Base-by-base conservation (phyloP, 495 filamentous ascomycete genomes). In the Neurospora africana region DNA sequence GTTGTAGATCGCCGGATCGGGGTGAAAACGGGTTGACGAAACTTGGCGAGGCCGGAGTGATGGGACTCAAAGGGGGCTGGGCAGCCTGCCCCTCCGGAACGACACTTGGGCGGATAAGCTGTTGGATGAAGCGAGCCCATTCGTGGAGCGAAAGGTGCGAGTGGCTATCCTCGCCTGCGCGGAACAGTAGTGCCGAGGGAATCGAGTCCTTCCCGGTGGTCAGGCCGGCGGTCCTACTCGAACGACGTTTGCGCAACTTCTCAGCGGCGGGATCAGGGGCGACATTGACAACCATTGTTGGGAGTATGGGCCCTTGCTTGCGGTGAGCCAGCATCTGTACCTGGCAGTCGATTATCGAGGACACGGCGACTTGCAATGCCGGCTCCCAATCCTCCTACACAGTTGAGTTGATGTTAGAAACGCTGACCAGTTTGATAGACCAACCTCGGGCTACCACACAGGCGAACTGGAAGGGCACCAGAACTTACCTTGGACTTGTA, bases 211-310 rank as follows among this genome's bases (percentile, higher is more conserved):
- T 85, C 41, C 76, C 76, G 6, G 82, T 74, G 23, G 80, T 82
- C 21, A 88, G 75, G 11, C 83, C 83, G n/a, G 82, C 82, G 8
- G 86, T 85, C 68, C 86, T 81, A 72, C 86, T 88, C 72, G 86
- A 88, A 71, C 86, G 82, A 33, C 86, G 83, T 75, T 87, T 88
- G 41, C 86, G 83, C 71, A 84, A 75, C 72, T 87, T 87, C 68
- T 88, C 86, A 33, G 82, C 78, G 8, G 76, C 71, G 2, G 85
- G 82, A 76, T 87, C 85, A 13, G 84, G 84, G 21, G 85, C 81
- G 69, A 88, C 78, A 73, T 84, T 83, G 68, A 88, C 73, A 39
- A 86, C 77, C 11, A 88, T 78, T 6, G 86, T 87, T 27, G 83
- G 84, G 5, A 86, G 78, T 5, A 82, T 75, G 17, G 83, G 82